Percentiles rank a stretch among this genome's conserved stretches.
These are phyloP conservation scores for Talaromyces sp. DNA, from an alignment of 2,329 filamentous ascomycete genomes.

Conservation along the genomic window DNA sequence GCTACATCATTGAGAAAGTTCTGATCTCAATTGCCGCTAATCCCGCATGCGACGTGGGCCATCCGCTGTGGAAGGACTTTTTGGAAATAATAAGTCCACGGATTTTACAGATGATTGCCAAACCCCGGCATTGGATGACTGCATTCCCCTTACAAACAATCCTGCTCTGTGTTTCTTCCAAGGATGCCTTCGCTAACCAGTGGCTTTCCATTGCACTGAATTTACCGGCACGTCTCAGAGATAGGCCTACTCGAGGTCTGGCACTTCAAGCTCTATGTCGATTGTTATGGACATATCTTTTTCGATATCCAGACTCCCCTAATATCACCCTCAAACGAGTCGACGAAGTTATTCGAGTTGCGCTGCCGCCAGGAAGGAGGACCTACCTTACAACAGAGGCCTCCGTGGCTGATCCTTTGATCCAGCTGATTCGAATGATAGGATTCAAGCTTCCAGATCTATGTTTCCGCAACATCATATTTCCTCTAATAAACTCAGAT, in stretches of 20 bases:
- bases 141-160: conserved; percentile 86
- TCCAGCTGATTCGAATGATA: conserved; percentile 91
- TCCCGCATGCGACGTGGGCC: conserved; percentile 70
- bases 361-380: conserved; percentile 75
- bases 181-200: conserved; percentile 76
- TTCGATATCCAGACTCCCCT: conserved; percentile 70
- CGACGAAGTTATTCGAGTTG: conserved; percentile 81
- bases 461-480: conserved; percentile 89
- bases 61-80: conserved; percentile 83
- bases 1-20: conserved; percentile 82
- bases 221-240: conserved; percentile 77
- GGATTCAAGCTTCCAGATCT: conserved; percentile 91
- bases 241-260: conserved; percentile 71
- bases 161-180: conserved; percentile 80
- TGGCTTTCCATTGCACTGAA: conserved; percentile 80
- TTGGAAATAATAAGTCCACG: conserved; percentile 73
- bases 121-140: conserved; percentile 86
- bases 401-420: conserved; percentile 80
- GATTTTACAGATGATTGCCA: conserved; percentile 78
- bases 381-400: conserved; percentile 79
- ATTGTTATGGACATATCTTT: conserved; percentile 91
- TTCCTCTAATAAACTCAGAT: conserved; percentile 89
- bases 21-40: conserved; percentile 82
- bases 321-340: conserved; percentile 71
- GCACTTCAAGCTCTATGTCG: conserved; percentile 87